A percentile compares a stretch with the other conserved stretches of the same genome.
phyloP scores from a whole-genome alignment of 345 rosid species.

The Citrus australasica region DNA sequence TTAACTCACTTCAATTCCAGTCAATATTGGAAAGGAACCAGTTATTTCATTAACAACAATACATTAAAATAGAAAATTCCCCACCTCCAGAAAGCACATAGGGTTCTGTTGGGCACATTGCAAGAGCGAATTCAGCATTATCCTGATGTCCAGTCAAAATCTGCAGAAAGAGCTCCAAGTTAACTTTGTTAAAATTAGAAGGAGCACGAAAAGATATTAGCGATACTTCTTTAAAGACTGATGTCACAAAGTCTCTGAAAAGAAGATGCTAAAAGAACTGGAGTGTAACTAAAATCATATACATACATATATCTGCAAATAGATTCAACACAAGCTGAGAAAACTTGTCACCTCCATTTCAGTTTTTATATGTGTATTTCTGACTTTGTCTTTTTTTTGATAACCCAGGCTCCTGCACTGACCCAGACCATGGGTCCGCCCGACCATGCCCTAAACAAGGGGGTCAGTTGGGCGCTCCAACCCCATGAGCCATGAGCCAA shows the following conservation, averaged over 20 bases:
- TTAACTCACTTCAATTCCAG: background rate
- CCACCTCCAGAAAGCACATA: constrained; percentile 99
- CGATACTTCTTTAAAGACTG: background rate
- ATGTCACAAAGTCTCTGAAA: background rate
- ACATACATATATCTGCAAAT: background rate
- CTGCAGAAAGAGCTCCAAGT: constrained; percentile 38
- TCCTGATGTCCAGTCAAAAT: constrained; percentile 97
- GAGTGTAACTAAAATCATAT: background rate
- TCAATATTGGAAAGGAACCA: background rate
- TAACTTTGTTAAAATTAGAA: background rate
- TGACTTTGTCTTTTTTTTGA: background rate
- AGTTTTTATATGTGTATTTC: background rate
- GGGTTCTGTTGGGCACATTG: constrained; percentile 97
- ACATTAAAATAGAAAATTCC: background rate
- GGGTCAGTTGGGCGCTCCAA: no score
- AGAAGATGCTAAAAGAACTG: background rate
- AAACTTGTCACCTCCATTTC: background rate
- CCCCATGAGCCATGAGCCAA: no score
- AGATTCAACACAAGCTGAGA: background rate
- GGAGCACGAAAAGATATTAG: background rate
- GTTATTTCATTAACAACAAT: background rate
- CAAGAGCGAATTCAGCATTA: constrained; percentile 99
- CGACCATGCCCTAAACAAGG: no score
- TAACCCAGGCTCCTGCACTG: no score
- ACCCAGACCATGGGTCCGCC: no score